These are phyloP conservation scores for Dichotomocladium elegans DNA, from an alignment of 371 early-diverging fungal genomes.

Conservation along the genomic window DNA sequence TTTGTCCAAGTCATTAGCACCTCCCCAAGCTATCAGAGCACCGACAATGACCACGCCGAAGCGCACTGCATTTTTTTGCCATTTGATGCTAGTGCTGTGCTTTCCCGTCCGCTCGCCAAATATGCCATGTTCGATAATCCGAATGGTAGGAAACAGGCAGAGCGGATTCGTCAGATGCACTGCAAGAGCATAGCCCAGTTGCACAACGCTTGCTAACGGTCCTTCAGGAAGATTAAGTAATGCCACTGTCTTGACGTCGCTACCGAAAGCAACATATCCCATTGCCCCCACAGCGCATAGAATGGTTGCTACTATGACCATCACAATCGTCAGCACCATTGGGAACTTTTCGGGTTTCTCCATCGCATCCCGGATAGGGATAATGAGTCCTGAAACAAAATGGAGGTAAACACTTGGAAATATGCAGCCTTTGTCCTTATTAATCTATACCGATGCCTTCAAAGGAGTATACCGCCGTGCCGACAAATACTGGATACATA, in stretches of 20 bases:
- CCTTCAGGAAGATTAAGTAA: conserved; percentile 77
- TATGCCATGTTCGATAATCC: conserved; percentile 76
- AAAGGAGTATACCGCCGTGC: conserved; percentile 92
- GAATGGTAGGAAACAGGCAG: conserved; percentile 83
- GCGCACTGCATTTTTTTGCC: conserved; percentile 88
- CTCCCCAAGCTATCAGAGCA: conserved; percentile 72
- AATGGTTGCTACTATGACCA: conserved; percentile 65
- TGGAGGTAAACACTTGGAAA: background rate
- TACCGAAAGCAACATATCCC: conserved; percentile 85
- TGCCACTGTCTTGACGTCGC: conserved; percentile 77
- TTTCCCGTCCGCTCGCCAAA: conserved; percentile 48
- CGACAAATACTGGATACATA: conserved; percentile 79
- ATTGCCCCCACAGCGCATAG: conserved; percentile 75
- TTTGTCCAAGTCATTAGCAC: conserved; percentile 81
- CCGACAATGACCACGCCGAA: conserved; percentile 59
- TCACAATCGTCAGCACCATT: conserved; percentile 65
- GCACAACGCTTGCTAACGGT: conserved; percentile 53
- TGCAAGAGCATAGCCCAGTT: conserved; percentile 83
- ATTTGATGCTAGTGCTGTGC: conserved; percentile 55
- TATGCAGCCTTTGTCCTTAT: background rate
- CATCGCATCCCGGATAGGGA: conserved; percentile 89
- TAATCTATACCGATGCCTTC: conserved; percentile 67
- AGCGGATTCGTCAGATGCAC: conserved; percentile 86
- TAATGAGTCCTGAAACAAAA: conserved; percentile 65
- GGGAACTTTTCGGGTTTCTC: conserved; percentile 78